Percentiles rank a stretch among this genome's conserved stretches.
Evolutionary conservation across 495 filamentous ascomycete genomes (phyloP).

Genomic region (Entonaema liquescens): DNA sequence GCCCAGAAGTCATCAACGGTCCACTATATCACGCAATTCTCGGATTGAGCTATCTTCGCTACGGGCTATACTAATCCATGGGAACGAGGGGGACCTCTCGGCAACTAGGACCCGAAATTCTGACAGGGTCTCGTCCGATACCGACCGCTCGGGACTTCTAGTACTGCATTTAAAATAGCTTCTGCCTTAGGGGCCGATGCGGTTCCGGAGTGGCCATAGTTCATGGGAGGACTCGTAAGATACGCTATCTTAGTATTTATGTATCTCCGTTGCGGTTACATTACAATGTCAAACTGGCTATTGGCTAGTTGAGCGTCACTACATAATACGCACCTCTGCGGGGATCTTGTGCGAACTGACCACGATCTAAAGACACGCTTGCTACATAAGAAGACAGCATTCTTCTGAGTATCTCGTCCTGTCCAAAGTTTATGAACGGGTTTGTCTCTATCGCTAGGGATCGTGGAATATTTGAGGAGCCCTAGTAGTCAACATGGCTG

Average conservation of each 20-base stretch:
- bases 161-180: neutral
- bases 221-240: neutral
- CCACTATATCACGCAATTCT: neutral
- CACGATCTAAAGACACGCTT: neutral
- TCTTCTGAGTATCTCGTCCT: neutral
- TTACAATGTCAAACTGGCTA: neutral
- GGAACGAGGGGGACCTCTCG: neutral
- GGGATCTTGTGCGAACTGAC: neutral
- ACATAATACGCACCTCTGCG: neutral
- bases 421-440: neutral
- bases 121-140: neutral
- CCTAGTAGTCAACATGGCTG: conserved; percentile 15
- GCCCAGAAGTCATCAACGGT: neutral
- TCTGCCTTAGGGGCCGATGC: neutral
- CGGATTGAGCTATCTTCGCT: neutral
- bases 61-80: neutral
- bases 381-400: neutral
- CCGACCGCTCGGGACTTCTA: neutral
- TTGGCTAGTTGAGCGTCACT: neutral
- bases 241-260: neutral
- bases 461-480: too few relatives aligned
- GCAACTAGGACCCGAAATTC: neutral
- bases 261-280: neutral
- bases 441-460: neutral
- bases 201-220: neutral